These are phyloP conservation scores for Candida montana DNA, from an alignment of 805 yeast genomes.

Conservation along the genomic window DNA sequence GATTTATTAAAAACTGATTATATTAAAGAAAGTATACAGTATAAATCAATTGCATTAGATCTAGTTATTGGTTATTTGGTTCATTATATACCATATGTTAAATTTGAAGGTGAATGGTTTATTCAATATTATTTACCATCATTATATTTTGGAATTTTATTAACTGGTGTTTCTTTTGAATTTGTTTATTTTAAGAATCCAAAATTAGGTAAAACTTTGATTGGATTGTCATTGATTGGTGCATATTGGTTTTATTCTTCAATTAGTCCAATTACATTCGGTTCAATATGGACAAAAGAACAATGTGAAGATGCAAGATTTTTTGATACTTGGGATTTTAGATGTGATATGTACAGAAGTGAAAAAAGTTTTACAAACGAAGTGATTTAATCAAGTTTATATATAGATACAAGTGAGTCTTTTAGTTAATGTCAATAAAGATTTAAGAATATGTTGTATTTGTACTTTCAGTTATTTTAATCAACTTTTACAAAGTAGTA, in stretches of 20 bases:
- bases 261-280: conserved; percentile 42
- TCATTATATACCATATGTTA: conserved; percentile 53
- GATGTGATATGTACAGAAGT: conserved; percentile 30
- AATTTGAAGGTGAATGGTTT: conserved; percentile 28
- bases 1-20: conserved; percentile 25
- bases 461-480: no score
- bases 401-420: no score
- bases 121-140: conserved; percentile 46
- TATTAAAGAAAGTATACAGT: conserved; percentile 8
- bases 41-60: conserved; percentile 22
- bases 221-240: conserved; percentile 17
- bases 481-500: no score
- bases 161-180: conserved; percentile 41
- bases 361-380: not conserved
- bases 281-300: conserved; percentile 38
- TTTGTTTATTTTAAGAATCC: conserved; percentile 29
- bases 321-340: conserved; percentile 39
- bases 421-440: no score
- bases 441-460: no score
- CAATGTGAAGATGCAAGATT: conserved; percentile 34
- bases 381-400: no score
- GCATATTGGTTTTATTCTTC: conserved; percentile 25
- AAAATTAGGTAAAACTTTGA: conserved; percentile 24
- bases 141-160: conserved; percentile 42
- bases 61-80: conserved; percentile 48